A percentile compares a stretch with the other conserved stretches of the same genome.
Conservation (phyloP, 1,284 basidiomycete genomes). For the Ceratobasidium sp. region DNA sequence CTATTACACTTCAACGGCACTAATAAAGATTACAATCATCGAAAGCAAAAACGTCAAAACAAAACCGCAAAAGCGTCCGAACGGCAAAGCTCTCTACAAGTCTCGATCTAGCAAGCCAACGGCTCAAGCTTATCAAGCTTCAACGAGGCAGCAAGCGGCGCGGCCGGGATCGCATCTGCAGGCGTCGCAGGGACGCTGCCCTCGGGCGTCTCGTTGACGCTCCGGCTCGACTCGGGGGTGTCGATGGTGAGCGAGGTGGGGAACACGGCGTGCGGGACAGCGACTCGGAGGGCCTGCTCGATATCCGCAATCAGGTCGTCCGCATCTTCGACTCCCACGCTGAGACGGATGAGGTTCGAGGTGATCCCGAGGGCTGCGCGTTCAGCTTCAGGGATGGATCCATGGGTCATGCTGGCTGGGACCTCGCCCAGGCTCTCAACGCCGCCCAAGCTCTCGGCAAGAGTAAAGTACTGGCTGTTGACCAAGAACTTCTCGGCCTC, state of each 20-base stretch:
- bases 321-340: slow-evolving; percentile 89
- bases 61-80: no score
- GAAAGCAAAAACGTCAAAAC: not conserved
- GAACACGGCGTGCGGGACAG: slow-evolving; percentile 49
- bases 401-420: slow-evolving; percentile 88
- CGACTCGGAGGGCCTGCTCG: slow-evolving; percentile 70
- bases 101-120: not conserved
- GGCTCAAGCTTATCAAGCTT: not conserved
- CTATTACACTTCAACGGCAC: no score
- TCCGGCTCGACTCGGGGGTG: not conserved
- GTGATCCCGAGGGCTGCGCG: slow-evolving; percentile 80
- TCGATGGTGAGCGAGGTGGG: not conserved
- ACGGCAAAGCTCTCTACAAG: no score
- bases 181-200: not conserved
- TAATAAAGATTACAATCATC: not conserved
- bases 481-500: slow-evolving; percentile 79
- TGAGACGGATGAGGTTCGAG: slow-evolving; percentile 82
- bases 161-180: not conserved
- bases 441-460: slow-evolving; percentile 94
- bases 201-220: not conserved
- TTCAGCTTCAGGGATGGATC: slow-evolving; percentile 75
- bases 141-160: not conserved
- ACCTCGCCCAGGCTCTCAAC: no score
- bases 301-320: slow-evolving; percentile 85
- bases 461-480: slow-evolving; percentile 75